Evolutionary conservation across 1,139 yeast species (phyloP).

Genomic region (Blastobotrys indianensis): DNA sequence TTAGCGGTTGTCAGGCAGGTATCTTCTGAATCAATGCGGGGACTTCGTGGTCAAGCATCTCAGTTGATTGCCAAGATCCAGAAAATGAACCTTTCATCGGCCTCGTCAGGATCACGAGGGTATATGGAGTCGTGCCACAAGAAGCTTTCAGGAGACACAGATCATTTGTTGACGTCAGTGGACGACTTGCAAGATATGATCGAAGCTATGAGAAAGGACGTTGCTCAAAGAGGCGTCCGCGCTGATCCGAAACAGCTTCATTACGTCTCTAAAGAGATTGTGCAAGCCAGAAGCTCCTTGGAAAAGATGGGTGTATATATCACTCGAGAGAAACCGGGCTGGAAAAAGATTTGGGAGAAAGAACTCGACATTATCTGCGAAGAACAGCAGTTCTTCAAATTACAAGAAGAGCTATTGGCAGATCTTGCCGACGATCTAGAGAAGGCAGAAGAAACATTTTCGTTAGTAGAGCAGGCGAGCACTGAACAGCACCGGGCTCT

Average conservation of each 20-base stretch:
- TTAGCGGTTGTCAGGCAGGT: conserved; percentile 60
- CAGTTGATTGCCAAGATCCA: conserved; percentile 45
- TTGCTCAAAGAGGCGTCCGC: conserved; percentile 84
- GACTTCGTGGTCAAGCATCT: conserved; percentile 41
- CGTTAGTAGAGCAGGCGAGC: conserved; percentile 74
- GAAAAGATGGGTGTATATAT: conserved; percentile 57
- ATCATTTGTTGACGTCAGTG: conserved; percentile 63
- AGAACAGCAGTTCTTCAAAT: conserved; percentile 85
- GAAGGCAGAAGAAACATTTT: conserved; percentile 75
- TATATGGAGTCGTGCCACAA: conserved; percentile 76
- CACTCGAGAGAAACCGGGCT: conserved; percentile 63
- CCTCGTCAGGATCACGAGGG: conserved; percentile 47
- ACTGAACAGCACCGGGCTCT: conserved; percentile 56
- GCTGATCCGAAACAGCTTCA: conserved; percentile 72
- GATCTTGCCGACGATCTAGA: conserved; percentile 77
- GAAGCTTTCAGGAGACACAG: conserved; percentile 73
- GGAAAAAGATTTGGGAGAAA: conserved; percentile 91
- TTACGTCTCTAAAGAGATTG: conserved; percentile 59
- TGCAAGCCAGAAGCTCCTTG: conserved; percentile 49
- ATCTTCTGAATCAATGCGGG: conserved; percentile 43
- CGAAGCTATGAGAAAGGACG: conserved; percentile 86
- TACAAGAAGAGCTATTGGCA: conserved; percentile 78
- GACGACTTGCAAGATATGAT: conserved; percentile 91
- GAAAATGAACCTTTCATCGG: conserved; percentile 38
- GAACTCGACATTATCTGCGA: conserved; percentile 87